These are phyloP conservation scores for Penicillium sclerotiorum DNA, from an alignment of 2,329 filamentous ascomycete species.

Conservation along the genomic window DNA sequence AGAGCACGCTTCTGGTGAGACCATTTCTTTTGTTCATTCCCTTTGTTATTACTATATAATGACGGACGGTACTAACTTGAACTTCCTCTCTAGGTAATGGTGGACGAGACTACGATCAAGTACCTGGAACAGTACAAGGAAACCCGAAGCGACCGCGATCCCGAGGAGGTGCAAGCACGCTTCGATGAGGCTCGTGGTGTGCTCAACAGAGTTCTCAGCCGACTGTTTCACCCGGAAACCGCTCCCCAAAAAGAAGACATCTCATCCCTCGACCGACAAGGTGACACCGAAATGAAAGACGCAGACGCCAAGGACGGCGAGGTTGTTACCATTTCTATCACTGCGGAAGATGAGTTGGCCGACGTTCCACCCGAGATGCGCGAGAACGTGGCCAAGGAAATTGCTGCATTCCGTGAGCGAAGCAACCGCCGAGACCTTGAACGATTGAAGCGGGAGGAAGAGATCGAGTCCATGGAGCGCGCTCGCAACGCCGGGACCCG, in stretches of 20 bases:
- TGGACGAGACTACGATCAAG: slow-evolving; percentile 80
- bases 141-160: slow-evolving; percentile 64
- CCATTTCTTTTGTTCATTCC: neutral
- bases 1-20: slow-evolving; percentile 67
- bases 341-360: slow-evolving; percentile 86
- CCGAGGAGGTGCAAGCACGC: slow-evolving; percentile 65
- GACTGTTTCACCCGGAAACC: slow-evolving; percentile 69
- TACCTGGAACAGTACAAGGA: slow-evolving; percentile 83
- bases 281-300: slow-evolving; percentile 71
- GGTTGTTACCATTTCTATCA: slow-evolving; percentile 85
- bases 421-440: slow-evolving; percentile 88
- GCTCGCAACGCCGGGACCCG: slow-evolving; percentile 68
- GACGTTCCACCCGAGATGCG: slow-evolving; percentile 97
- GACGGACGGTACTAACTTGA: slow-evolving; percentile 19
- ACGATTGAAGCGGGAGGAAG: slow-evolving; percentile 83
- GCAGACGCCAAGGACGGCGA: slow-evolving; percentile 65
- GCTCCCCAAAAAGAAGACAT: slow-evolving; percentile 49
- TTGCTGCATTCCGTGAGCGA: slow-evolving; percentile 88
- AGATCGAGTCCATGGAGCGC: slow-evolving; percentile 84
- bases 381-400: slow-evolving; percentile 90
- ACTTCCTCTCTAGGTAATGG: slow-evolving; percentile 55
- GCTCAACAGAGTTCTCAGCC: slow-evolving; percentile 68
- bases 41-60: neutral
- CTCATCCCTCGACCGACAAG: slow-evolving; percentile 61
- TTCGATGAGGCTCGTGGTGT: slow-evolving; percentile 69